Evolutionary conservation across 352 stramenopile genomes (phyloP).

Genomic region (Pythium dissimile): DNA sequence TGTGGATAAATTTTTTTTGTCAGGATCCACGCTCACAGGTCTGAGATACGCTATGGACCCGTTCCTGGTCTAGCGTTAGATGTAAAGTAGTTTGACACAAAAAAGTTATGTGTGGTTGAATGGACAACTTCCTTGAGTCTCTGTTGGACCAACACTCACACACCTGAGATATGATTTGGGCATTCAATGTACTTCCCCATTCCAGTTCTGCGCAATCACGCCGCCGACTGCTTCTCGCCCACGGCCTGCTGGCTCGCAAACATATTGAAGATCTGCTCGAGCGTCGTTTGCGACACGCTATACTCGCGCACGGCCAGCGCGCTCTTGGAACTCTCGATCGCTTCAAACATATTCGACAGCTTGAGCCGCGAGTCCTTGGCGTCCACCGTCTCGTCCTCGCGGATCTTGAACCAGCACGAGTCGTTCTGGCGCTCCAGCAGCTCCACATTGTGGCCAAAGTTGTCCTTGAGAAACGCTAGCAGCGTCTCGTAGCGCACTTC

Average conservation of each 20-base stretch:
- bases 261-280: slow-evolving; percentile 82
- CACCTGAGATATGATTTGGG: no score
- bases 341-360: slow-evolving; percentile 31
- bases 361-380: slow-evolving; percentile 1
- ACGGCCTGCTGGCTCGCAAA: slow-evolving; percentile 57
- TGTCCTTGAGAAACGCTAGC: slow-evolving; percentile 15
- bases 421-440: slow-evolving; percentile 52
- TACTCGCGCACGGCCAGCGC: slow-evolving; percentile 55
- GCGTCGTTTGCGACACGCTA: slow-evolving; percentile 62
- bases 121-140: no score
- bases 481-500: slow-evolving; percentile 29
- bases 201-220: no score
- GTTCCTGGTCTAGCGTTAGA: no score
- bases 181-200: no score
- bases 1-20: no score
- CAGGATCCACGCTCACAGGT: no score
- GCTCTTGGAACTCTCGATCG: slow-evolving; percentile 40
- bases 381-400: neutral
- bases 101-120: no score
- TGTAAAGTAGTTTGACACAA: no score
- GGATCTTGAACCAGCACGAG: slow-evolving; percentile 44
- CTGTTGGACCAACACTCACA: no score
- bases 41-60: no score
- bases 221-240: no score
- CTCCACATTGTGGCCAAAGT: slow-evolving; percentile 27